Conservation (phyloP, 2,329 filamentous ascomycete genomes). For the Fusarium guadeloupense region DNA sequence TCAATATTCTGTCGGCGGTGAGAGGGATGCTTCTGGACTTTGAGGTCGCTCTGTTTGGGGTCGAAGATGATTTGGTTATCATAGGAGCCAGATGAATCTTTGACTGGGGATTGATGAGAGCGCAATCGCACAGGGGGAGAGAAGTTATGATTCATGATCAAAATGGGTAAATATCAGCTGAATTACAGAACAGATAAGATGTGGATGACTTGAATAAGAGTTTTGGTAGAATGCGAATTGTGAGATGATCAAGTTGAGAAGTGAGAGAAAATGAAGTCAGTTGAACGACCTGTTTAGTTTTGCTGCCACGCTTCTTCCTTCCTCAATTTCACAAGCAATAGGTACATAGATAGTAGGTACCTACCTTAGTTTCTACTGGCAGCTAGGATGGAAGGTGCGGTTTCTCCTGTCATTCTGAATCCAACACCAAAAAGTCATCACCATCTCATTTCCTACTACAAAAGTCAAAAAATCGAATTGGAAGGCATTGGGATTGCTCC, state of each 20-base stretch:
- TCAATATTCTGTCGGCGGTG: not conserved
- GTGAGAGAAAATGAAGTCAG: too few relatives aligned
- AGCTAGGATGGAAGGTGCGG: too few relatives aligned
- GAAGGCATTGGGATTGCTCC: conserved; percentile 42
- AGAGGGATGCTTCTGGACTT: conserved; percentile 7
- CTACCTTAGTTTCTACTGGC: too few relatives aligned
- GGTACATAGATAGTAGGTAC: too few relatives aligned
- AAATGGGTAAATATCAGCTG: not conserved
- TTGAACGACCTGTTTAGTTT: too few relatives aligned
- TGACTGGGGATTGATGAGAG: not conserved
- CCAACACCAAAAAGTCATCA: not conserved
- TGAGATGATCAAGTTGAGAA: not conserved
- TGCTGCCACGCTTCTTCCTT: too few relatives aligned
- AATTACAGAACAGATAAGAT: not conserved
- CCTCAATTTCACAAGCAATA: too few relatives aligned
- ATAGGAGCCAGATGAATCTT: not conserved
- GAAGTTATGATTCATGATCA: conserved; percentile 32
- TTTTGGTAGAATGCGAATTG: not conserved
- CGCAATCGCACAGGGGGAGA: conserved; percentile 26
- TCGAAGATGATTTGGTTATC: conserved; percentile 5
- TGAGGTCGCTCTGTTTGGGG: not conserved
- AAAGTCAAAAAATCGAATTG: conserved; percentile 16
- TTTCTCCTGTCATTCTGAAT: too few relatives aligned
- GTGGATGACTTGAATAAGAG: not conserved
- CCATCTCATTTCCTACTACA: too few relatives aligned